Percentiles rank a stretch among this genome's conserved stretches.
Evolutionary conservation across 2,329 filamentous ascomycete species (phyloP).

Genomic region (Venturia nashicola): DNA sequence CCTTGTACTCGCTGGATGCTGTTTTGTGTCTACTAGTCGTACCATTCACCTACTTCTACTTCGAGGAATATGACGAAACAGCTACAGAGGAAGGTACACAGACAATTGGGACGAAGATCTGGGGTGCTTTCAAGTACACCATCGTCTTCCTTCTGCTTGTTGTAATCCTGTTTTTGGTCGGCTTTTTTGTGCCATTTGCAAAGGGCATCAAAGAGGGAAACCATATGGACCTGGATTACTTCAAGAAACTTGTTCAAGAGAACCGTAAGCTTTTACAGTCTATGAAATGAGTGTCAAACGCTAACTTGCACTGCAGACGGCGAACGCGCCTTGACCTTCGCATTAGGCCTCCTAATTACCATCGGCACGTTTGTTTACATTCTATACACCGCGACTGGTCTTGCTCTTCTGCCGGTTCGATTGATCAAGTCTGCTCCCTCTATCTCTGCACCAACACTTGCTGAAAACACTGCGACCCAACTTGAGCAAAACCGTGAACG

Average conservation of each 20-base stretch:
- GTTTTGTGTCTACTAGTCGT: conserved; percentile 80
- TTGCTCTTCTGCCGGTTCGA: conserved; percentile 78
- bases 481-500: conserved; percentile 82
- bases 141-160: conserved; percentile 70
- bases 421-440: conserved; percentile 87
- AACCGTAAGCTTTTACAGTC: conserved; percentile 47
- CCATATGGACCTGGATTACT: conserved; percentile 78
- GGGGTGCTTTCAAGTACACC: conserved; percentile 85
- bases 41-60: conserved; percentile 96
- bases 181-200: conserved; percentile 83
- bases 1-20: conserved; percentile 82
- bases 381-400: conserved; percentile 76
- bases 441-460: conserved; percentile 68
- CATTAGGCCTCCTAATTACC: conserved; percentile 75
- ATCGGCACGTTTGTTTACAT: conserved; percentile 78
- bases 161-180: conserved; percentile 74
- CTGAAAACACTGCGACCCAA: conserved; percentile 64
- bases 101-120: conserved; percentile 57
- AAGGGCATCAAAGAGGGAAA: conserved; percentile 48
- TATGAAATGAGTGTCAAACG: neutral
- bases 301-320: conserved; percentile 42
- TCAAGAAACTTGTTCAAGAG: conserved; percentile 69
- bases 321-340: conserved; percentile 85
- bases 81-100: conserved; percentile 69
- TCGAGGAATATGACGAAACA: conserved; percentile 92